Base-by-base conservation (phyloP, 805 yeast genomes). In the Hermanozyma aechmeae region DNA sequence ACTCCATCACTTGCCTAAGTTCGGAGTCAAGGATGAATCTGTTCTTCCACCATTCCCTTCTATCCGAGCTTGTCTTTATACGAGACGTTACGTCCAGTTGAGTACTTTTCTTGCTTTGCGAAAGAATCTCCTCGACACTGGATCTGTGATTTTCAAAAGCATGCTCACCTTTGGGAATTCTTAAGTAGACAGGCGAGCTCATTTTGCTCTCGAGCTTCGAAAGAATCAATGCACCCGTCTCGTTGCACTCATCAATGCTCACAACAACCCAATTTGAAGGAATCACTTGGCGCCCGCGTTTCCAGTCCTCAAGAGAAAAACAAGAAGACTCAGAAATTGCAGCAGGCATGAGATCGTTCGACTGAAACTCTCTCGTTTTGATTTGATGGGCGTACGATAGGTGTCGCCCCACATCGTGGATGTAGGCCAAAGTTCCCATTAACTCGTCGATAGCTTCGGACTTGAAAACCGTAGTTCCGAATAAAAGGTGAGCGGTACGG, bases 11-110 rank as follows among this genome's bases (percentile, higher is more conserved):
- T 2, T 50, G 51, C 23, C 65, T 50, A 29, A 89, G 45, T 26
- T 66, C 51, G 7, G 58, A 48, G 49, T 89, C 96, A 12, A 86
- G 56, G 0, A 51, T 53, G 31, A 71, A 72, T 27, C 96, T 58
- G 16, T 58, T 56, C 23, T 65, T 63, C 95, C 96, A 92, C 96
- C 96, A 89, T 6, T 56, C 38, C 26, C 65, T 67, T 28, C 85
- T 62, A 17, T 76, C 79, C 24, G 74, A 78, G 25, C 68, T 63
- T 0, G 84, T 65, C 3, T 47, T 58, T 2, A 81, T 71, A 2
- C 43, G 46, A 0, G 71, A 58, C 0, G 85, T 76, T 1, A 70
- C 62, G 19, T 67, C 71, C 1, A 52, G 34, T 13, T 69, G 65
- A 0, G 89, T 78, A 0, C 84, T 71, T 3, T 50, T 41, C 38